These are phyloP conservation scores for Bondarzewia mesenterica DNA, from an alignment of 1,284 basidiomycete species.

Conservation along the genomic window DNA sequence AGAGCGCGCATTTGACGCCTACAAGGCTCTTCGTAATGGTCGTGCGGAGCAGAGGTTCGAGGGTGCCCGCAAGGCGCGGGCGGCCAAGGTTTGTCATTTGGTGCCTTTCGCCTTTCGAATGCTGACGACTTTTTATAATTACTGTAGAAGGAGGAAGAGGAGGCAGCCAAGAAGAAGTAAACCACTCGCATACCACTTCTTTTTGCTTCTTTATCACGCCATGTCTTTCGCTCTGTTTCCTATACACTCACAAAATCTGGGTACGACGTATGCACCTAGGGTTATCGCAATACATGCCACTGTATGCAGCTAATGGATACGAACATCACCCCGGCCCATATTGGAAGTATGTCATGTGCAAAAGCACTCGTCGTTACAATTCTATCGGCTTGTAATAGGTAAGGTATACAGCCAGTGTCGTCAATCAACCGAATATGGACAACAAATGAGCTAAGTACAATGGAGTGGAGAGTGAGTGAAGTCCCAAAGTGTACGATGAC, in stretches of 20 bases:
- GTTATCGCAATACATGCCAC: conserved; percentile 26
- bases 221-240: conserved; percentile 21
- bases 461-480: too few relatives aligned
- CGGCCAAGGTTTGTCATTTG: conserved; percentile 58
- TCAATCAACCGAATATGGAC: too few relatives aligned
- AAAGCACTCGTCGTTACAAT: too few relatives aligned
- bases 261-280: conserved; percentile 17
- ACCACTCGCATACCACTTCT: conserved; percentile 18
- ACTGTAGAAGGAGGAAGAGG: conserved; percentile 82
- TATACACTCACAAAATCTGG: conserved; percentile 31
- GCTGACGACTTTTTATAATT: conserved; percentile 8
- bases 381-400: too few relatives aligned
- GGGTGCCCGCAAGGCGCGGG: conserved; percentile 78
- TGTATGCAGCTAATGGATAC: conserved; percentile 16
- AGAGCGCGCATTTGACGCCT: conserved; percentile 88
- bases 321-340: background rate
- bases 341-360: too few relatives aligned
- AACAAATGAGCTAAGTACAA: too few relatives aligned
- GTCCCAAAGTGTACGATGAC: background rate
- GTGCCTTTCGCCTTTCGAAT: conserved; percentile 4
- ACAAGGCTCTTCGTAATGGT: conserved; percentile 81
- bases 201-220: conserved; percentile 17
- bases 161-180: conserved; percentile 90
- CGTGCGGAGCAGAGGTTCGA: conserved; percentile 84
- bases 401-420: too few relatives aligned